Base-by-base conservation (phyloP, 108 stramenopile genomes). In the Pseudonitzschia multiseries region DNA sequence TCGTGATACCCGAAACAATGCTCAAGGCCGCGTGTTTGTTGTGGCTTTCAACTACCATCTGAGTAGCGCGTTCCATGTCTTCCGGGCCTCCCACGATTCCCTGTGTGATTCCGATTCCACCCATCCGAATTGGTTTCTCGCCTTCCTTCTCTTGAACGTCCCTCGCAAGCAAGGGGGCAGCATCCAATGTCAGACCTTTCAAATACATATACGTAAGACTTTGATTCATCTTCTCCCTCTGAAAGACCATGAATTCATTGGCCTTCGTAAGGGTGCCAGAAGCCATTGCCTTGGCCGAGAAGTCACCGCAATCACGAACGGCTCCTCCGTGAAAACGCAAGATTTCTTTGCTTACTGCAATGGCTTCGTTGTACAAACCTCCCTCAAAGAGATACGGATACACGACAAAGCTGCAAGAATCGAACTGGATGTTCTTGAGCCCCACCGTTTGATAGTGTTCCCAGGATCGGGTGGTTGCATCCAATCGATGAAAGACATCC, bases 361-460 rank as follows among this genome's bases (percentile, higher is more conserved):
- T 57, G 5, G 82, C 87, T 67, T 89, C 85, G 13, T 81, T 84
- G 76, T 91, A 93, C 27, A 90, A 76, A 43, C 92, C 92, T 48
- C 87, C 86, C 21, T 74, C 68, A 24, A 86, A 31, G 14, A 93
- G 79, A 29, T 78, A 50, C 3, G 89, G 88, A 13, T 89, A 62
- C 53, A 91, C 86, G 31, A 85, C 71, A 65, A 84, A 93, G 17
- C 78, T 77, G 50, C 92, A 93, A 2, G 92, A 89, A 64, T 93
- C 92, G 18, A 85, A 68, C 68, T 93, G 92, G 26, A 93, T 91
- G 69, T 93, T 88, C 65, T 89, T 93, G 26, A 93, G 75, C 21
- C 75, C 78, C 53, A 91, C 72, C 22, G 67, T 68, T 63, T 88
- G 59, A 67, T 70, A 90, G 17, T 86, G 57, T 13, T 79, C 79